phyloP scores from a whole-genome alignment of 768 basidiomycete species.

The Stropharia rugosoannulata region DNA sequence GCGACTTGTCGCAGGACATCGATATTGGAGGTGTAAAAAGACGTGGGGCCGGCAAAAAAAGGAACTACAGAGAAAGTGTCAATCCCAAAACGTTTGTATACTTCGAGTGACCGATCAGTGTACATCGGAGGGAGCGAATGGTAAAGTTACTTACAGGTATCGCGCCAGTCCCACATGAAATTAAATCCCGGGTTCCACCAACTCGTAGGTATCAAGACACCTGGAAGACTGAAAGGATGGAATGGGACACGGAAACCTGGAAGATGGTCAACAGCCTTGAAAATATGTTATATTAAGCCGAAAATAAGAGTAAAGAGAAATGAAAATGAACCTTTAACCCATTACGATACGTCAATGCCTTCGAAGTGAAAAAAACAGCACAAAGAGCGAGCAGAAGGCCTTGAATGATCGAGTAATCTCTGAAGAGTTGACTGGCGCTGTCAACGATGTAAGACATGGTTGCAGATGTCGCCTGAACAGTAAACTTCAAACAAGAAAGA shows the following conservation, averaged over 20 bases:
- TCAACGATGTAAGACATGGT: not conserved
- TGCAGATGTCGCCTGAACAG: not conserved
- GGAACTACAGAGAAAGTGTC: slow-evolving; percentile 43
- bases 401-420: not conserved
- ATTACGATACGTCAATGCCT: slow-evolving; percentile 25
- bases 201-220: slow-evolving; percentile 33
- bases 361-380: slow-evolving; percentile 28
- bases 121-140: too few relatives aligned
- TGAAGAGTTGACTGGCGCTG: not conserved
- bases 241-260: slow-evolving; percentile 41
- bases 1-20: slow-evolving; percentile 47
- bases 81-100: slow-evolving; percentile 31
- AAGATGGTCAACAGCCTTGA: slow-evolving; percentile 32
- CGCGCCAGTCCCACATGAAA: slow-evolving; percentile 37
- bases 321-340: slow-evolving; percentile 29
- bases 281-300: too few relatives aligned
- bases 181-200: slow-evolving; percentile 43
- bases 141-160: slow-evolving; percentile 24
- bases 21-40: slow-evolving; percentile 42
- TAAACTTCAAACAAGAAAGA: too few relatives aligned
- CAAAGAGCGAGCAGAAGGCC: slow-evolving; percentile 6
- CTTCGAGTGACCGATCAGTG: slow-evolving; percentile 14
- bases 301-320: not conserved
- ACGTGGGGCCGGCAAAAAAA: slow-evolving; percentile 33
- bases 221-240: slow-evolving; percentile 37